Percentiles rank a stretch among this genome's conserved stretches.
Evolutionary conservation across 179 eudicot species (phyloP).

Genomic region (Beta lomatogona): DNA sequence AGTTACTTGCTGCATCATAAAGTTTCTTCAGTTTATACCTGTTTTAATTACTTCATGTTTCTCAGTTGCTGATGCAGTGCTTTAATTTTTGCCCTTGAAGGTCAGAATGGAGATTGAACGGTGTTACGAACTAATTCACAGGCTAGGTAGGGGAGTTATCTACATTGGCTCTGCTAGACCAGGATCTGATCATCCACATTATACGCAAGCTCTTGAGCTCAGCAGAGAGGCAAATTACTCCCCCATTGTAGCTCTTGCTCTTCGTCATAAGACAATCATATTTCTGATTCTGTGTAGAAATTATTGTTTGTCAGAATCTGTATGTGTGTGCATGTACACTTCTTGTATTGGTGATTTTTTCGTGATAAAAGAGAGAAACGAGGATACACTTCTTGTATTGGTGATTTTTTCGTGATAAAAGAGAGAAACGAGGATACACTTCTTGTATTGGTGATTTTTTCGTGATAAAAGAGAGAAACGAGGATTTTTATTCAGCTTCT

Average conservation of each 20-base stretch:
- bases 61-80: slow-evolving; percentile 13
- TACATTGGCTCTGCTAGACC: slow-evolving; percentile 90
- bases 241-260: background rate
- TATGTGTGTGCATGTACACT: too few relatives aligned
- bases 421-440: background rate
- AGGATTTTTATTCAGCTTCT: background rate
- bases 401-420: background rate
- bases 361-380: too few relatives aligned
- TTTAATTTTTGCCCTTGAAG: slow-evolving; percentile 32
- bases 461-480: background rate
- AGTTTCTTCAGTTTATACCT: background rate
- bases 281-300: background rate
- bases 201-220: slow-evolving; percentile 54
- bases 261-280: background rate
- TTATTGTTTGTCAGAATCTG: background rate
- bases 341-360: background rate
- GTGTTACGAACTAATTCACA: slow-evolving; percentile 83
- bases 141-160: slow-evolving; percentile 88
- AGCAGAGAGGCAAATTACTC: slow-evolving; percentile 62
- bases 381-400: too few relatives aligned
- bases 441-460: too few relatives aligned
- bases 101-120: slow-evolving; percentile 79
- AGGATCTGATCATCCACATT: slow-evolving; percentile 76
- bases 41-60: background rate
- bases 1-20: background rate